Evolutionary conservation across 257 asterid genomes (phyloP).

Genomic region (Marsdenia floribunda): DNA sequence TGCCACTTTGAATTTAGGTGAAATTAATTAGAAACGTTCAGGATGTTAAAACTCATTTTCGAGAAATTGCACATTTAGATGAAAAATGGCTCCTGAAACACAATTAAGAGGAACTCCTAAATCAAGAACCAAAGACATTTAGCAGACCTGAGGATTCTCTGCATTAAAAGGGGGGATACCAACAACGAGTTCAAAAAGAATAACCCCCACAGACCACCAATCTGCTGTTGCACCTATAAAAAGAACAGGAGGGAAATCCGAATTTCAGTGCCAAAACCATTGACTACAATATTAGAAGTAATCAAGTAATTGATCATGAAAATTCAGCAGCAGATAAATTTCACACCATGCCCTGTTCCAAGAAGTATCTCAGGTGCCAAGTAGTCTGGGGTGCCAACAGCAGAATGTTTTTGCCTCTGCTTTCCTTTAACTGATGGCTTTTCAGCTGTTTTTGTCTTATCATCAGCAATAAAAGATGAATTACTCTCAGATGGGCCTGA

Average conservation of each 20-base stretch:
- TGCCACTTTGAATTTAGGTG: background rate
- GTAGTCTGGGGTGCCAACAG: slow-evolving; percentile 97
- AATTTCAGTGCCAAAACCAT: background rate
- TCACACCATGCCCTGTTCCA: slow-evolving; percentile 96
- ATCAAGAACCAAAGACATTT: slow-evolving; percentile 1
- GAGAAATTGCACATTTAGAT: background rate
- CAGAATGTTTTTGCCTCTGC: slow-evolving; percentile 64
- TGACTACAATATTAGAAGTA: background rate
- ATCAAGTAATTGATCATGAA: slow-evolving; percentile 6
- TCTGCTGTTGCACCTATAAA: slow-evolving; percentile 79
- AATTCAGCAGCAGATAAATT: slow-evolving; percentile 16
- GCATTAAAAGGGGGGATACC: slow-evolving; percentile 96
- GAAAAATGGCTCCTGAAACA: background rate
- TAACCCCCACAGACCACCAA: slow-evolving; percentile 98
- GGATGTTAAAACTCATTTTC: background rate
- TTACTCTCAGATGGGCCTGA: slow-evolving; percentile 62
- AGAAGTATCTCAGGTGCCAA: slow-evolving; percentile 99
- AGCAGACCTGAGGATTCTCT: slow-evolving; percentile 67
- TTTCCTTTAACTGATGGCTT: slow-evolving; percentile 60
- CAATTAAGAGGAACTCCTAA: background rate
- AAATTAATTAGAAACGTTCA: background rate
- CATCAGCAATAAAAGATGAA: slow-evolving; percentile 57
- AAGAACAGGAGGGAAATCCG: slow-evolving; percentile 9
- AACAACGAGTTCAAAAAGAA: slow-evolving; percentile 78
- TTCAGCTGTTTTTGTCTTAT: slow-evolving; percentile 43